A percentile compares a stretch with the other conserved stretches of the same genome.
Conservation (phyloP, 2,329 filamentous ascomycete genomes). For the Camillea tinctor region DNA sequence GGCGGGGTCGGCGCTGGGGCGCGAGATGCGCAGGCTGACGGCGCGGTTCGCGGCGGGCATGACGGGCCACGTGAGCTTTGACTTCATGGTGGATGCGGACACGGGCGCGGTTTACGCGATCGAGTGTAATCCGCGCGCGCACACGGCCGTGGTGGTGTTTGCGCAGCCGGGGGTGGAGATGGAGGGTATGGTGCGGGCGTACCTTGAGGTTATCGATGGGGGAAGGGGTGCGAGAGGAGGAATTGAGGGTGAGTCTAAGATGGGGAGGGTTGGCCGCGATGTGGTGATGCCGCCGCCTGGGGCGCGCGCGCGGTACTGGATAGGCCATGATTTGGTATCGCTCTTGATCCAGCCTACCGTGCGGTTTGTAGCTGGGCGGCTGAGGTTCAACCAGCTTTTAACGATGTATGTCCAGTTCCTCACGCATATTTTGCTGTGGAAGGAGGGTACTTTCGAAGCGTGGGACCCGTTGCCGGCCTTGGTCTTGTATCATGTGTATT, state of each 20-base stretch:
- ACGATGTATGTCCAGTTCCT: constrained; percentile 30
- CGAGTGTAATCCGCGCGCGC: constrained; percentile 68
- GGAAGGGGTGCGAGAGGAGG: neutral
- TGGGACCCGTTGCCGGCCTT: constrained; percentile 58
- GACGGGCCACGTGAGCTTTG: constrained; percentile 72
- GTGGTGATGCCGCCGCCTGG: constrained; percentile 23
- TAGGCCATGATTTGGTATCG: constrained; percentile 63
- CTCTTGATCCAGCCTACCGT: constrained; percentile 47
- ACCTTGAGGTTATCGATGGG: constrained; percentile 46
- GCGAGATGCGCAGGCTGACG: constrained; percentile 66
- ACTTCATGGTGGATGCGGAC: constrained; percentile 59
- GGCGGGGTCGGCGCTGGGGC: constrained; percentile 50
- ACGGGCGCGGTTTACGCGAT: constrained; percentile 57
- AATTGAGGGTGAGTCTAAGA: too few relatives aligned
- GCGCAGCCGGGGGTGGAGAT: constrained; percentile 38
- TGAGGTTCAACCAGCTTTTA: constrained; percentile 17
- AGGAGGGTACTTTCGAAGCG: constrained; percentile 51
- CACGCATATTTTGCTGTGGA: constrained; percentile 47
- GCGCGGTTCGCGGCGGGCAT: constrained; percentile 52
- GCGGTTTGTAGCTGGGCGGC: constrained; percentile 28
- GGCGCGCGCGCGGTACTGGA: constrained; percentile 54
- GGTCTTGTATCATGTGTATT: constrained; percentile 57
- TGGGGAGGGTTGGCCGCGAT: neutral
- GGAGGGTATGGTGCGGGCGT: constrained; percentile 48
- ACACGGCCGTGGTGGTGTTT: constrained; percentile 67